Evolutionary conservation across 225 moss, liverwort and hornwort genomes (phyloP).

Genomic region (Marchantia paleacea): DNA sequence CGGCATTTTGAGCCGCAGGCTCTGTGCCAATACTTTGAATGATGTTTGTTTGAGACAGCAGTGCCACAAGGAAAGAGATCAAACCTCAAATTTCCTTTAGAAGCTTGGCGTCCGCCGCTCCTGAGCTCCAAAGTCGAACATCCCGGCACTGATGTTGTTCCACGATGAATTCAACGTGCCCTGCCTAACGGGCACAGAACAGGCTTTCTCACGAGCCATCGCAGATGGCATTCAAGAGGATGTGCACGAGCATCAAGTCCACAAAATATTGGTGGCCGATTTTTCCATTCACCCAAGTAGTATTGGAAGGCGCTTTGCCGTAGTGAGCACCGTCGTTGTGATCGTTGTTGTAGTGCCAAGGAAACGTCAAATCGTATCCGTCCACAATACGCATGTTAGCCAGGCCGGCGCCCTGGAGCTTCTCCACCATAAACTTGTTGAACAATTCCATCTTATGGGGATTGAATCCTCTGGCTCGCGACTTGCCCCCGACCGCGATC

Average conservation of each 20-base stretch:
- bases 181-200: no score
- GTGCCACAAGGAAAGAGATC: no score
- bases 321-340: slow-evolving; percentile 23
- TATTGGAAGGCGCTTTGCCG: slow-evolving; percentile 15
- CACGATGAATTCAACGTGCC: no score
- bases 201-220: not conserved
- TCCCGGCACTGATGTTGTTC: no score
- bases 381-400: slow-evolving; percentile 19
- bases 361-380: slow-evolving; percentile 29
- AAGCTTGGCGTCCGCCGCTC: no score
- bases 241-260: slow-evolving; percentile 30
- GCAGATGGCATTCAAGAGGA: slow-evolving; percentile 30
- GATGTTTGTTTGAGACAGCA: no score
- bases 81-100: no score
- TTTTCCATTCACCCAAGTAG: slow-evolving; percentile 1
- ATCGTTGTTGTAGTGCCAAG: slow-evolving; percentile 37
- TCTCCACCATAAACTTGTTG: slow-evolving; percentile 31
- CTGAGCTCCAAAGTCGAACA: no score
- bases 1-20: no score
- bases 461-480: slow-evolving; percentile 25
- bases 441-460: slow-evolving; percentile 45
- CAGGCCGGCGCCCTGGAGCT: slow-evolving; percentile 10
- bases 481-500: slow-evolving; percentile 26
- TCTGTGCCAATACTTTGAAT: no score
- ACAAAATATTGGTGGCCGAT: slow-evolving; percentile 26